Base-by-base conservation (phyloP, 2,329 filamentous ascomycete species). In the Pseudogymnoascus sp. region DNA sequence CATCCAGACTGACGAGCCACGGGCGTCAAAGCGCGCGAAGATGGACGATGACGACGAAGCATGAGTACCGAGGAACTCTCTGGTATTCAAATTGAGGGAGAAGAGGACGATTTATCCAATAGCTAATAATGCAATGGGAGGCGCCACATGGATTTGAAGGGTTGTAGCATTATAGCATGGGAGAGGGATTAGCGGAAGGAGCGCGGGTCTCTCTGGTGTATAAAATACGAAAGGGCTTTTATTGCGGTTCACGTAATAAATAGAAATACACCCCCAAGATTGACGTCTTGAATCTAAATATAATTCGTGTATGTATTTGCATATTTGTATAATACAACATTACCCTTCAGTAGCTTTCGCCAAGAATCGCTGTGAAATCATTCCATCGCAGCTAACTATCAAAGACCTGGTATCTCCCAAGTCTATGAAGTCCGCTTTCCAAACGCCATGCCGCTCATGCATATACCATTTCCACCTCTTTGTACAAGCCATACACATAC, bases 21-120 rank as follows among this genome's bases (percentile, higher is more conserved):
- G 54, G 72, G 75, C 68, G 71, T 78, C 81, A 58, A 97, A 96
- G 79, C 84, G 89, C 68, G 88, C 88, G 20, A 85, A 88, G 67
- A 84, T 93, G 22, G 89, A 93, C 25, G 88, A 90, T 63, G 90
- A 92, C 30, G 78, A 81, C 33, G 68, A 71, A 20, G 57, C 57
- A 94, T 54, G 47, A 54, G 16, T n/a, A 14, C 33, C 20, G 47
- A 33, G n/a, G 16, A 14, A 35, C 28, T 33, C 33, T 54, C n/a
- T 18, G 47, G 28, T 6, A 35, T 54, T 54, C 16, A 18, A 54
- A 35, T 20, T 54, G 47, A 28, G 28, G 5, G 18, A 18, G 9
- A 11, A 20, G 9, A 33, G 6, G 1, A 20, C 28, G 47, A 28
- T 35, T 54, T 54, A 16, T 33, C 28, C 47, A 54, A 14, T 9